Base-by-base conservation (phyloP, 495 filamentous ascomycete genomes). In the Astrocystis sublimbata region DNA sequence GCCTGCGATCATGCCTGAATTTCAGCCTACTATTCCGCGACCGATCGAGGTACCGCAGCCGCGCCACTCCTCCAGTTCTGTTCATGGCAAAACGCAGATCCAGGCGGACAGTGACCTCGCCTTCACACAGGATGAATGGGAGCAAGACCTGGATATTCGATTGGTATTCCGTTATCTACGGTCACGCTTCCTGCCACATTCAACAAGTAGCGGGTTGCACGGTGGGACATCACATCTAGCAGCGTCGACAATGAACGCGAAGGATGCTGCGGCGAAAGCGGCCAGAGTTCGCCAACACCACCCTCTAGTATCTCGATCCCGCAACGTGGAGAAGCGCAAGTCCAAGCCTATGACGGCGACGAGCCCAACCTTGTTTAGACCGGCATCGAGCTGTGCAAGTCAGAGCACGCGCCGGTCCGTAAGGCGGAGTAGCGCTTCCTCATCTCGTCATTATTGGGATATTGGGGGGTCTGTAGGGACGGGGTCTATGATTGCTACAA, bases 161-260 rank as follows among this genome's bases (percentile, higher is more conserved):
- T 88, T 93, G 73, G 87, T 96, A n/a, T 96, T 96, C 78, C 85
- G 87, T 40, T 94, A 92, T 72, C 84, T 97, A 19, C 83, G 85
- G 50, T 87, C 84, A 17, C 90, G 91, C 64, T 94, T 96, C 72
- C 80, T 83, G 51, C 76, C 73, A 64, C 71, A 73, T 47, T 62
- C 70, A 1, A 70, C 42, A 30, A 60, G 52, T 30, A 55, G 47
- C 9, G 40, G 65, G 24, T 56, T 19, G 23, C 75, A 68, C 1
- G 61, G 76, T 26, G 71, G 72, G 6, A 73, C 73, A 17, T 61
- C 77, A 52, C 70, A 80, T 58, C 74, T 82, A 13, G 76, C 77
- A 38, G 76, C 78, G n/a, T 75, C 81, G 3, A 45, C 51, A 23
- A 3, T 24, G 8, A 82, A 72, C 63, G 79, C 81, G 7, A 83